Evolutionary conservation across 1,284 basidiomycete species (phyloP), one percentile per base, ranked within the genome.

Genomic region (Sanghuangporus baumii): DNA sequence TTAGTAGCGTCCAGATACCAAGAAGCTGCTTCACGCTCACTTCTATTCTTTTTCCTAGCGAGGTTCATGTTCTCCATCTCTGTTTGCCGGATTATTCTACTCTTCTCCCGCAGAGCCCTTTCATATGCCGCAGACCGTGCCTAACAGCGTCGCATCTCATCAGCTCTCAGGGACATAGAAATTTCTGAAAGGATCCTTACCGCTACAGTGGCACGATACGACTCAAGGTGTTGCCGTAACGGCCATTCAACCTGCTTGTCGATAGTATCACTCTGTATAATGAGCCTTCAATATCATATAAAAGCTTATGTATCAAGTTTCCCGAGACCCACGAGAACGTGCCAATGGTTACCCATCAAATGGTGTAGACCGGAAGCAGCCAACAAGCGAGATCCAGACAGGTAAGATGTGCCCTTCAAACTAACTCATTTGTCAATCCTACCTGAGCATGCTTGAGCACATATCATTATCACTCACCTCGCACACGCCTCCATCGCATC

Each of bases 181-280:
- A 26, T 9, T 9, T n/a, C 23, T 20, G 47, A n/a, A 11, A 51
- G 12, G 2, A 20, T 52, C 74, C 87, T 67, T 71, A 92, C 91
- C 59, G 84, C 81, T 31, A 93, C 87, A 58, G 87, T 82, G 16
- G 80, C 79, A 59, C 85, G 84, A 76, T 97, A 97, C 9, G 84
- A 83, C 57, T 96, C 93, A 61, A 96, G 76, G 66, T 93, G 88
- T 71, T 92, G 88, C 41, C 90, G 84, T 55, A 97, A 76, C 0
- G 95, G 95, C 69, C 89, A 91, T 76, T 96, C 94, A 66, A 97
- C 94, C 61, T 88, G 92, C 69, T 90, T 91, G 74, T 95, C 93
- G 52, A 96, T 80, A 3, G 89, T 86, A 70, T 94, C 93, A 37
- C 92, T 86, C 89, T 93, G 66, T 46, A 51, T 55, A 67, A 47